phyloP scores from a whole-genome alignment of 306 rosid genomes.

The Quercus cerris region DNA sequence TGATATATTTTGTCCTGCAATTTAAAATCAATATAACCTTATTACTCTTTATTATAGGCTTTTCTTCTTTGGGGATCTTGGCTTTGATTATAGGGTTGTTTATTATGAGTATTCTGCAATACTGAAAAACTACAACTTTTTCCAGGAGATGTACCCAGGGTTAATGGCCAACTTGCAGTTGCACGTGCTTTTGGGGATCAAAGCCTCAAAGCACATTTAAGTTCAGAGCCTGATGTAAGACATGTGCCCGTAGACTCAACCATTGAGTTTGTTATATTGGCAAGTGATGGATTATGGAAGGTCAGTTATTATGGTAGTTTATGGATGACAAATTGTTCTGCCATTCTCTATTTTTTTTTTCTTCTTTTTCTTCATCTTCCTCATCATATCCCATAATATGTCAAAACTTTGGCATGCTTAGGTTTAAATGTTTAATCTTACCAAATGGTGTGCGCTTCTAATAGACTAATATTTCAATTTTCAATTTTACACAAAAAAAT shows the following conservation, averaged over 20 bases:
- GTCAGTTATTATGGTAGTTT: neutral
- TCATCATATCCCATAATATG: neutral
- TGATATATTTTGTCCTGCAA: neutral
- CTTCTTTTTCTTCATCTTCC: neutral
- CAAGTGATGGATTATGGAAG: slow-evolving; percentile 24
- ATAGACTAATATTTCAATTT: neutral
- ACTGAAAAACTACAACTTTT: neutral
- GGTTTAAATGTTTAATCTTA: neutral
- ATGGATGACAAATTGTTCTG: neutral
- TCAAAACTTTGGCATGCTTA: neutral
- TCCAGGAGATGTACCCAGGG: slow-evolving; percentile 23
- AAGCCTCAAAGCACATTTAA: slow-evolving; percentile 14
- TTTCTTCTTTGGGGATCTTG: neutral
- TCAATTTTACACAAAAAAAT: neutral
- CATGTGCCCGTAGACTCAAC: slow-evolving; percentile 1
- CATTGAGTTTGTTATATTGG: slow-evolving; percentile 10
- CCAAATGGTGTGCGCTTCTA: neutral
- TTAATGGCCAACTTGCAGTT: slow-evolving; percentile 22
- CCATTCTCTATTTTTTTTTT: neutral
- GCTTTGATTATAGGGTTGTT: neutral
- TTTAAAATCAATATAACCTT: neutral
- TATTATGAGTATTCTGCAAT: neutral
- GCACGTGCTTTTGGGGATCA: slow-evolving; percentile 25
- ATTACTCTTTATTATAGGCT: neutral
- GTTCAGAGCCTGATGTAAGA: slow-evolving; percentile 17